A percentile compares a stretch with the other conserved stretches of the same genome.
Conservation (phyloP, 495 filamentous ascomycete genomes). For the Penicillium psychrofluorescens region DNA sequence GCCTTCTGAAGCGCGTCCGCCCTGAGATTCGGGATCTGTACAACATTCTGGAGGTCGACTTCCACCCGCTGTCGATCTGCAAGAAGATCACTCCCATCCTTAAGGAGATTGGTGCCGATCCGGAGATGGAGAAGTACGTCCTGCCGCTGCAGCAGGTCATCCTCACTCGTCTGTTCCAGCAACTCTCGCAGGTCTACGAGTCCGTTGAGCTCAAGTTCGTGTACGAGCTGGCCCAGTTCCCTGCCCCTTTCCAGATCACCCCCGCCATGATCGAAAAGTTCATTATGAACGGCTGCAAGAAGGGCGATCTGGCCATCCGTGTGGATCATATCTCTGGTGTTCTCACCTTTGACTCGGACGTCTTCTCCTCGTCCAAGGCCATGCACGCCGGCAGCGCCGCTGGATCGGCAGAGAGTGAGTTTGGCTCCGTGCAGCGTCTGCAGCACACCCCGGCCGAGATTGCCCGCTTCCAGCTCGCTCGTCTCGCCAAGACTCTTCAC, state of each 20-base stretch:
- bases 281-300: conserved; percentile 99
- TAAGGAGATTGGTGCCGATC: conserved; percentile 84
- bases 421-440: conserved; percentile 81
- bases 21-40: conserved; percentile 94
- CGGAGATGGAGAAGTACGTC: conserved; percentile 96
- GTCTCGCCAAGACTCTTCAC: conserved; percentile 84
- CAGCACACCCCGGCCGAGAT: conserved; percentile 98
- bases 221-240: conserved; percentile 89
- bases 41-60: conserved; percentile 97
- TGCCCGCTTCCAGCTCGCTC: conserved; percentile 86
- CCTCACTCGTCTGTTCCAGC: conserved; percentile 94
- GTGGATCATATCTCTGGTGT: conserved; percentile 92
- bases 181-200: conserved; percentile 98
- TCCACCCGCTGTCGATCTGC: conserved; percentile 97
- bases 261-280: conserved; percentile 96
- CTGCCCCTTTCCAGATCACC: conserved; percentile 90
- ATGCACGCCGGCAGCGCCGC: conserved; percentile 76
- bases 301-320: conserved; percentile 93
- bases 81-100: conserved; percentile 98
- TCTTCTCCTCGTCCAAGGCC: conserved; percentile 95
- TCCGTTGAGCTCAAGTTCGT: conserved; percentile 94
- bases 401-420: conserved; percentile 84
- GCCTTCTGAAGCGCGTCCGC: conserved; percentile 80
- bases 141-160: conserved; percentile 95
- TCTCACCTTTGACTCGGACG: conserved; percentile 94